Evolutionary conservation across 1,284 basidiomycete species (phyloP), one percentile per base, ranked within the genome.

Genomic region (Wallemia mellicola): DNA sequence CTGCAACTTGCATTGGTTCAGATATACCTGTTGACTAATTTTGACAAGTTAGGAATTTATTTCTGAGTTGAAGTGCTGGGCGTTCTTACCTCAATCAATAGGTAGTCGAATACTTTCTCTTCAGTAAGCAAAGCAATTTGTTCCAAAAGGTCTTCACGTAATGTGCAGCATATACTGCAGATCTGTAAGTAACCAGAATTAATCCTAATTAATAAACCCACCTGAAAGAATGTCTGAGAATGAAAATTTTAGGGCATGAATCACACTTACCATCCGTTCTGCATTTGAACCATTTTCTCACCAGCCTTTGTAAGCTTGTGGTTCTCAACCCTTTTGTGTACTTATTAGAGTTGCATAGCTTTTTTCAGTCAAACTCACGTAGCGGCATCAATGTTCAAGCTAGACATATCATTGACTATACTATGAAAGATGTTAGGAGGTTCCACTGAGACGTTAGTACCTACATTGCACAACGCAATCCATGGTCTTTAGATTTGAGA

Each of bases 81-180:
- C 28, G 9, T 30, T 30, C 28, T 7, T n/a, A 48, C 68, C 61
- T 74, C 73, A 60, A 74, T 73, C 60, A 74, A 64, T 22, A 74
- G 66, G 62, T 71, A 71, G 61, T 75, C 73, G 60, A 72, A 70
- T 11, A 63, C 61, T 2, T 65, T 64, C 27, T 68, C 64, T 25
- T 69, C 66, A 0, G 72, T 72, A 1, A 75, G 64, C 2, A 64
- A 63, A 0, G 71, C 71, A 15, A 75, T 69, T 61, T 74, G 71
- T 60, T 74, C 73, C n/a, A 74, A 65, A 28, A 75, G 61, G 60
- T 75, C 73, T 3, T 70, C 72, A 30, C 73, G 69, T 1, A 74
- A 67, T 0, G 72, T 74, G 63, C 73, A 74, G 66, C 73, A 74
- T 60, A 75, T 73, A 63, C 73, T 74, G 0, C 72, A 58, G 28